Percentiles rank a stretch among this genome's conserved stretches.
These are phyloP conservation scores for Ganoderma lucidum DNA, from an alignment of 1,284 basidiomycete genomes.

Conservation along the genomic window DNA sequence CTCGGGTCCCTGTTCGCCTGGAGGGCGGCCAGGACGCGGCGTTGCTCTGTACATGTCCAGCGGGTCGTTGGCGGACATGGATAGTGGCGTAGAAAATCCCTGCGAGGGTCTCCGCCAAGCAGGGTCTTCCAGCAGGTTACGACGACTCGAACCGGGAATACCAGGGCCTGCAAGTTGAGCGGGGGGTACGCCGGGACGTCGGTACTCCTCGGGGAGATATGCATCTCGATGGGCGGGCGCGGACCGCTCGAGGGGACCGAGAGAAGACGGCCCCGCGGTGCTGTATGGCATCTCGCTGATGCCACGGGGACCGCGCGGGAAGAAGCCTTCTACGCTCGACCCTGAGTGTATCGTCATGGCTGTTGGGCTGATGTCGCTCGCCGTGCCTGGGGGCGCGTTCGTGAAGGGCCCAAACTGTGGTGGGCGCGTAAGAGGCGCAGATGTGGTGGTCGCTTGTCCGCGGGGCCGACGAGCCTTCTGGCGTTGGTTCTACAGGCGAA, in stretches of 20 bases:
- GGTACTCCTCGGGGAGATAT: slow-evolving; percentile 31
- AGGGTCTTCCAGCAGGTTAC: slow-evolving; percentile 26
- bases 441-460: slow-evolving; percentile 40
- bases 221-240: slow-evolving; percentile 30
- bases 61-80: slow-evolving; percentile 36
- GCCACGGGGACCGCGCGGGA: slow-evolving; percentile 24
- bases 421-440: slow-evolving; percentile 55
- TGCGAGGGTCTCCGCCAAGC: slow-evolving; percentile 24
- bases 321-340: slow-evolving; percentile 24
- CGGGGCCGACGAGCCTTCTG: slow-evolving; percentile 81
- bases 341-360: slow-evolving; percentile 21
- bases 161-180: slow-evolving; percentile 64
- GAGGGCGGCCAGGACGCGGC: slow-evolving; percentile 30
- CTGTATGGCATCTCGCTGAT: slow-evolving; percentile 25
- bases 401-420: slow-evolving; percentile 70
- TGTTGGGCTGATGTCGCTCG: slow-evolving; percentile 29
- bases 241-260: slow-evolving; percentile 27
- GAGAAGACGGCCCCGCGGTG: slow-evolving; percentile 32
- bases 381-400: slow-evolving; percentile 45
- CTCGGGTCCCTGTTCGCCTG: slow-evolving; percentile 27
- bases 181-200: slow-evolving; percentile 29
- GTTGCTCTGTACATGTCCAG: slow-evolving; percentile 28
- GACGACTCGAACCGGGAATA: slow-evolving; percentile 56
- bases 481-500: slow-evolving; percentile 70
- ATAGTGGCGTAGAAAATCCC: slow-evolving; percentile 31